Evolutionary conservation across 2,329 filamentous ascomycete genomes (phyloP).

Genomic region (Colletotrichum salicis): DNA sequence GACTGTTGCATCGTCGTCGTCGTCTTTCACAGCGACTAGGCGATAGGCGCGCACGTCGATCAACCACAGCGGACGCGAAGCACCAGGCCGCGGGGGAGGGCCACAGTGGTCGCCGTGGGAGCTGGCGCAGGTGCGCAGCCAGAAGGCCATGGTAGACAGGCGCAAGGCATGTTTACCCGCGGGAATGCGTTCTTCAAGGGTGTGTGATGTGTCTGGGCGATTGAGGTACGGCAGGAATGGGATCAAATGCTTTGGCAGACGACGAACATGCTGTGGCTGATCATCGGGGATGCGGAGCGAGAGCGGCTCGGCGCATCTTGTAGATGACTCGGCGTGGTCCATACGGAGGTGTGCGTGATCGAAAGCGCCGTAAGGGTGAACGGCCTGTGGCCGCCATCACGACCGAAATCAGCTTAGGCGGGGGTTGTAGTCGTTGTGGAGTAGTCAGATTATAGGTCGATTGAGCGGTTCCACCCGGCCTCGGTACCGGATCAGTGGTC

Average conservation of each 20-base stretch:
- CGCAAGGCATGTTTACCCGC: background rate
- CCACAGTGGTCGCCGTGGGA: background rate
- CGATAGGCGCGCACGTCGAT: background rate
- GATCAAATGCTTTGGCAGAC: background rate
- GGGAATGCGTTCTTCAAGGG: background rate
- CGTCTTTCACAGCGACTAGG: background rate
- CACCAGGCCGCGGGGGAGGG: background rate
- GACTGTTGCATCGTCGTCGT: no score
- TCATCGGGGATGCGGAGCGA: background rate
- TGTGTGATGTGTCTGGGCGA: background rate
- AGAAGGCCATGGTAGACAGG: background rate
- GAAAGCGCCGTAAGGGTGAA: no score
- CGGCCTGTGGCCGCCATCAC: no score
- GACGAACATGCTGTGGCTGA: background rate
- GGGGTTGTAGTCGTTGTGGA: background rate
- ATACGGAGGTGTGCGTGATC: background rate
- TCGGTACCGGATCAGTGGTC: background rate
- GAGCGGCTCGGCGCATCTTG: background rate
- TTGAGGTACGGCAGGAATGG: background rate
- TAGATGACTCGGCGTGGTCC: background rate
- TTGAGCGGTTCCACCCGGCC: background rate
- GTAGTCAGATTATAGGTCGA: background rate
- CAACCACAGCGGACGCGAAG: background rate
- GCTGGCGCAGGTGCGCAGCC: background rate
- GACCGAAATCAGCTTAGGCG: background rate